A percentile compares a stretch with the other conserved stretches of the same genome.
phyloP scores from a whole-genome alignment of 768 basidiomycete species.

The Russula griseocarnosa region DNA sequence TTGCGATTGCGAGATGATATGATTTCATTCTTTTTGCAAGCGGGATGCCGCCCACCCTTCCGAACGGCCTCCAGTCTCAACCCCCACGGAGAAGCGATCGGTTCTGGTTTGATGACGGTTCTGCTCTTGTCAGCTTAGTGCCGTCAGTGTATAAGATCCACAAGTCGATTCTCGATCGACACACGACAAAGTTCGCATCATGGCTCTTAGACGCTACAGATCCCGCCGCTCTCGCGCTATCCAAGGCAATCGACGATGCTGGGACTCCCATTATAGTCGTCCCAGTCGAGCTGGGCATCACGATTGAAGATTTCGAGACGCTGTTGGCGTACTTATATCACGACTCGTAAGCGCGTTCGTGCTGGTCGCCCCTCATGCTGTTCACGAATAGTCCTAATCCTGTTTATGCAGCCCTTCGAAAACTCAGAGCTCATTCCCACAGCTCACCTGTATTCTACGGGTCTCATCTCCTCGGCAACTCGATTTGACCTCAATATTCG shows the following conservation, averaged over 20 bases:
- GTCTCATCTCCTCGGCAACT: slow-evolving; percentile 53
- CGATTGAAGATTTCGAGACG: slow-evolving; percentile 48
- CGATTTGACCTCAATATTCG: slow-evolving; percentile 53
- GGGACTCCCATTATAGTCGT: slow-evolving; percentile 31
- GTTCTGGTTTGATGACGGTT: slow-evolving; percentile 64
- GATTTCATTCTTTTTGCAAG: not conserved
- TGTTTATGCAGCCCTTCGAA: slow-evolving; percentile 13
- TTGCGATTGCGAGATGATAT: not conserved
- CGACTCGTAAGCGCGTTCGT: slow-evolving; percentile 50
- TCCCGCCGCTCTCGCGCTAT: slow-evolving; percentile 3
- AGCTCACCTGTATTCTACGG: slow-evolving; percentile 53
- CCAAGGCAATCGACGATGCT: not conserved
- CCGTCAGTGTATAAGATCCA: slow-evolving; percentile 55
- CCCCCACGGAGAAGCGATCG: slow-evolving; percentile 5
- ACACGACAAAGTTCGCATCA: slow-evolving; percentile 40
- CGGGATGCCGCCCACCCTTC: slow-evolving; percentile 1
- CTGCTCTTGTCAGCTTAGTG: slow-evolving; percentile 47
- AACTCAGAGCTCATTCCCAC: slow-evolving; percentile 37
- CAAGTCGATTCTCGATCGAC: slow-evolving; percentile 46
- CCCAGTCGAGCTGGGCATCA: slow-evolving; percentile 40
- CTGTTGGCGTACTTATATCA: slow-evolving; percentile 66
- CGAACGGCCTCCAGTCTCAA: slow-evolving; percentile 7
- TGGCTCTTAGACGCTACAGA: slow-evolving; percentile 16
- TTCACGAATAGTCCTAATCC: slow-evolving; percentile 2
- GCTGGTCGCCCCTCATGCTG: not conserved